These are phyloP conservation scores for Pulveroboletus ravenelii DNA, from an alignment of 768 basidiomycete genomes.

Conservation along the genomic window DNA sequence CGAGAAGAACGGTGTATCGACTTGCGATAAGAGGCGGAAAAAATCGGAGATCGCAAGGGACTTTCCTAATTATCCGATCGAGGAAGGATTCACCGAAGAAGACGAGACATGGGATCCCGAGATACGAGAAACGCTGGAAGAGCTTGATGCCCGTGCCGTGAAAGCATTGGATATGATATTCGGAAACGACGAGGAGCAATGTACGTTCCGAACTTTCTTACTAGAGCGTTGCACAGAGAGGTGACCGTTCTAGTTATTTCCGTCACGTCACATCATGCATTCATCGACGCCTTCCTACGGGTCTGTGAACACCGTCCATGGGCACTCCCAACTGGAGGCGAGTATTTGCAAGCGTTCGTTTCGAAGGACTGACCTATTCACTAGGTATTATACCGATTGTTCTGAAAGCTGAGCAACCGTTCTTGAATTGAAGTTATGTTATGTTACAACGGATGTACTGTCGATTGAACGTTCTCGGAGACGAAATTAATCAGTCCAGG, in stretches of 20 bases:
- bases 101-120: constrained; percentile 58
- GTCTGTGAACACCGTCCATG: constrained; percentile 44
- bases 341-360: constrained; percentile 12
- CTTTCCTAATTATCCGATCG: constrained; percentile 51
- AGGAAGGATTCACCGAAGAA: constrained; percentile 54
- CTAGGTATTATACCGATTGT: constrained; percentile 27
- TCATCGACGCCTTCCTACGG: constrained; percentile 52
- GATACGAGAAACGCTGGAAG: constrained; percentile 46
- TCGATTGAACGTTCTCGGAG: neutral
- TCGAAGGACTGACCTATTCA: constrained; percentile 1
- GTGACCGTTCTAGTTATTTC: constrained; percentile 47
- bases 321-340: constrained; percentile 60
- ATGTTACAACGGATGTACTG: neutral
- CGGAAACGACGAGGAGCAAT: constrained; percentile 37
- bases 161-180: constrained; percentile 56
- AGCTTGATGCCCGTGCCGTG: constrained; percentile 45
- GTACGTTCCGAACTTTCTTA: constrained; percentile 36
- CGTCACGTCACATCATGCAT: constrained; percentile 61
- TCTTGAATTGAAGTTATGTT: constrained; percentile 4
- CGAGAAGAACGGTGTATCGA: constrained; percentile 64
- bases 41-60: constrained; percentile 42
- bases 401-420: constrained; percentile 14
- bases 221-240: neutral
- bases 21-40: constrained; percentile 60
- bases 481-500: neutral